Base-by-base conservation (phyloP, 2,329 filamentous ascomycete species). In the Colletotrichum zoysiae region DNA sequence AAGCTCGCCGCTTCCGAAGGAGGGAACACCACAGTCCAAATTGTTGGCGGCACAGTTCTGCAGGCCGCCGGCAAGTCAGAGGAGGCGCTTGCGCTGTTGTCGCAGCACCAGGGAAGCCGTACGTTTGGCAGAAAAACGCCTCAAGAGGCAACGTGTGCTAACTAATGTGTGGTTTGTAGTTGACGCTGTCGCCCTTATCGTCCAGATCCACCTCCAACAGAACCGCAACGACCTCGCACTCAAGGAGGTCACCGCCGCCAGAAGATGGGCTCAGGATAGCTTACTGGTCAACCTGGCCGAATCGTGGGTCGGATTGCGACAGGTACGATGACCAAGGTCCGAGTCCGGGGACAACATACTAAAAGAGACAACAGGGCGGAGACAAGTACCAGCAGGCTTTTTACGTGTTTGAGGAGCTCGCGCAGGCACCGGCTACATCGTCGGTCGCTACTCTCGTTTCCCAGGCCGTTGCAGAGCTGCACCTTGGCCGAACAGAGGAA, bases 381-480 rank as follows among this genome's bases (percentile, higher is more conserved):
- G 95, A 97, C 77, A 96, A 94, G 81, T 98, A 98, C 83, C 96
- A 98, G 79, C 93, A 96, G 79, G 92, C 95, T 23, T 98, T 97
- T 83, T 98, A 99, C 86, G 95, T 98, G 73, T 98, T 94, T 78
- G 95, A 98, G 83, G 96, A 99, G 82, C 89, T 98, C 60, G 95
- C 96, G 5, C 94, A 97, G 79, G 92, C 93, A 38, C 92, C 95
- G 2, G 91, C 93, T 42, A 95, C 93, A 23, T 91, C 94, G 60
- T 93, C 93, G 20, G 87, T 91, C 64, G 87, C 91, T 76, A 92
- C 90, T 23, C 88, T 98, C 67, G 90, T 97, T 73, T 92, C 94
- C 26, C 96, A 98, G 84, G 95, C 95, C 35, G 90, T 98, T 35
- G 92, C 94, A 33, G 95, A 99, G 82, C 85, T 98, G 65, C 96